Evolutionary conservation across 768 basidiomycete genomes (phyloP), one percentile per base, ranked within the genome.

Genomic region (Vishniacozyma victoriae): DNA sequence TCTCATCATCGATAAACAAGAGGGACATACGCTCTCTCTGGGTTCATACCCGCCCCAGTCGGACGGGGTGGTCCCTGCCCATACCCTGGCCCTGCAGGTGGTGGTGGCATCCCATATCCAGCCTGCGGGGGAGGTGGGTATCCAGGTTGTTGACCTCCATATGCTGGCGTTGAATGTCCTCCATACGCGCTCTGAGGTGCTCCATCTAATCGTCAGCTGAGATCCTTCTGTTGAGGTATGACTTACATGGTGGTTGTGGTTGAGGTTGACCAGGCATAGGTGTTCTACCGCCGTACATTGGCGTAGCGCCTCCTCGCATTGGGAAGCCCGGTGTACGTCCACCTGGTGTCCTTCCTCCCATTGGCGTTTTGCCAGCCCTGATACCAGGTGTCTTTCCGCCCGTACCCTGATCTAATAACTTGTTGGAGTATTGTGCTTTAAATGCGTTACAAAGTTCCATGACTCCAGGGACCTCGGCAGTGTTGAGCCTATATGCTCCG

Each of bases 361-460:
- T 24, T n/a, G 65, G 70, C 5, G 59, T 67, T 27, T 46, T 57
- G 14, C 57, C 63, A 18, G 54, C 45, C 51, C 64, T 27, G 41
- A 69, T 59, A 58, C 71, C 62, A 5, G 67, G 67, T 26, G 67
- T 69, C 41, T 67, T 62, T 5, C 66, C 63, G 27, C 57, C 61
- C 25, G 27, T 43, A 3, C 55, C 60, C 31, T 64, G 63, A 26
- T 69, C 62, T 12, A 54, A 47, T 18, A 70, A 46, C 29, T 48
- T 19, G 18, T 50, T 50, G 9, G 51, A 57, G 46, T 71, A 73
- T 40, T 72, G 72, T 13, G 59, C 81, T 81, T 96, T 96, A 81
- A 97, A 97, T 16, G 92, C 91, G 69, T 96, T 92, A 56, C 93
- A 95, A 4, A 97, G 75, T 70, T 95, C 90, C 3, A 87, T 83